These are phyloP conservation scores for Wickerhamiella shivajii DNA, from an alignment of 805 yeast species.

Conservation along the genomic window DNA sequence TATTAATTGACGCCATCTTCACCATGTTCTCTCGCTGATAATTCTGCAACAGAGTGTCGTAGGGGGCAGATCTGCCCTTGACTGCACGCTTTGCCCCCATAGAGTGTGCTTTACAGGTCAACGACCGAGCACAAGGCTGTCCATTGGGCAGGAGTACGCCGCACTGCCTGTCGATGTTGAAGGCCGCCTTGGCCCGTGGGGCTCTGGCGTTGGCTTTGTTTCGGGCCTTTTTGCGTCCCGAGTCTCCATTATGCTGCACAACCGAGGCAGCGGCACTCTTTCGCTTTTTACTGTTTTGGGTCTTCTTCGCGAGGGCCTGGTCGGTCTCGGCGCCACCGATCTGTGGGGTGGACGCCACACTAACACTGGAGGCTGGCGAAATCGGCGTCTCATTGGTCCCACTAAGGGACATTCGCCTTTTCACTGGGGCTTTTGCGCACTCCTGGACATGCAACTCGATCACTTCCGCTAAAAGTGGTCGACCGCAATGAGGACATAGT, in stretches of 20 bases:
- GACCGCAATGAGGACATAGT: slow-evolving; percentile 21
- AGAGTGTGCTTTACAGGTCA: slow-evolving; percentile 94
- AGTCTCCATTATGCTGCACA: slow-evolving; percentile 9
- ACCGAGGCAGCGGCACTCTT: slow-evolving; percentile 12
- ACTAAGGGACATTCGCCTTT: slow-evolving; percentile 7
- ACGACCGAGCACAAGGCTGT: slow-evolving; percentile 88
- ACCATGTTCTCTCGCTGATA: slow-evolving; percentile 90
- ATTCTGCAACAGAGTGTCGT: slow-evolving; percentile 72
- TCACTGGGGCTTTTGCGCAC: slow-evolving; percentile 9
- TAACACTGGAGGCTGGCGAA: background rate
- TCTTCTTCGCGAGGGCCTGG: background rate
- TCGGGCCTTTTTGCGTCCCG: slow-evolving; percentile 1
- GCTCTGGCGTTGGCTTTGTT: slow-evolving; percentile 11
- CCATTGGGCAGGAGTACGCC: slow-evolving; percentile 91
- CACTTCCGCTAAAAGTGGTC: slow-evolving; percentile 19
- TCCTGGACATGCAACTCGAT: slow-evolving; percentile 15
- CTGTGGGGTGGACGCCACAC: too few relatives aligned
- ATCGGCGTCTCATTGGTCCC: slow-evolving; percentile 1
- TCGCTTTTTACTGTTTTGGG: slow-evolving; percentile 6
- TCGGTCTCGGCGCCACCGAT: background rate
- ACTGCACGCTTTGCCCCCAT: slow-evolving; percentile 98
- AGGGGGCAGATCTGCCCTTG: slow-evolving; percentile 82
- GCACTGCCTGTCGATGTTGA: slow-evolving; percentile 45
- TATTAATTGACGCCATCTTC: slow-evolving; percentile 27
- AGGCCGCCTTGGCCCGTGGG: slow-evolving; percentile 9